Evolutionary conservation across 1,284 basidiomycete species (phyloP).

Genomic region (Cryptococcus sp.): DNA sequence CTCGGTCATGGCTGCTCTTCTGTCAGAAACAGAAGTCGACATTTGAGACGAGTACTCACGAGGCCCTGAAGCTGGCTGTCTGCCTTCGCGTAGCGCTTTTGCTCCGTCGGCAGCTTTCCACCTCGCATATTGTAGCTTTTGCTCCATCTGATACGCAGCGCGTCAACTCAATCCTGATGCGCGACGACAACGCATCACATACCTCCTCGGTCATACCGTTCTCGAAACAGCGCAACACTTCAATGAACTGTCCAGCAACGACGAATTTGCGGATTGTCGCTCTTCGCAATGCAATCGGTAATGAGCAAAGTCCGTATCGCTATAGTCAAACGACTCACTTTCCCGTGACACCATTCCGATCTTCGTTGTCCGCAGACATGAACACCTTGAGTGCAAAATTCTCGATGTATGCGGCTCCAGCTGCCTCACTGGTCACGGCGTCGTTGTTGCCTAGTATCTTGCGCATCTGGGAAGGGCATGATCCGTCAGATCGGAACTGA

Average conservation of each 20-base stretch:
- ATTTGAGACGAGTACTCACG: conserved; percentile 32
- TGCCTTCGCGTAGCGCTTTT: conserved; percentile 50
- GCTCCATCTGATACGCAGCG: conserved; percentile 46
- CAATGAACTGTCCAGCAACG: conserved; percentile 53
- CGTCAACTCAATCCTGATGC: not conserved
- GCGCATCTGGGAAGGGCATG: conserved; percentile 62
- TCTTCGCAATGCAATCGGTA: conserved; percentile 18
- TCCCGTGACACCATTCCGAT: conserved; percentile 72
- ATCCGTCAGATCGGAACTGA: not conserved
- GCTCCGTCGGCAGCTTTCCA: conserved; percentile 55
- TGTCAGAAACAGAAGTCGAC: not conserved
- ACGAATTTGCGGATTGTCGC: conserved; percentile 51
- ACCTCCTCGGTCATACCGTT: conserved; percentile 52
- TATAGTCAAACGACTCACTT: conserved; percentile 57
- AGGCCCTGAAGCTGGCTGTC: conserved; percentile 47
- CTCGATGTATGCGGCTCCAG: conserved; percentile 84
- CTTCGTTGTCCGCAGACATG: conserved; percentile 84
- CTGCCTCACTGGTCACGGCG: conserved; percentile 78
- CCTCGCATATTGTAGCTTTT: conserved; percentile 53
- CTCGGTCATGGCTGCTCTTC: conserved; percentile 32
- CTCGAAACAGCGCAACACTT: conserved; percentile 51
- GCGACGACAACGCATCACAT: conserved; percentile 6
- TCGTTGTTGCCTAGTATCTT: conserved; percentile 71
- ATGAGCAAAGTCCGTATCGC: no score
- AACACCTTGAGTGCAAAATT: conserved; percentile 93